Evolutionary conservation across 768 basidiomycete species (phyloP).

Genomic region (Rhodotorula graminis): DNA sequence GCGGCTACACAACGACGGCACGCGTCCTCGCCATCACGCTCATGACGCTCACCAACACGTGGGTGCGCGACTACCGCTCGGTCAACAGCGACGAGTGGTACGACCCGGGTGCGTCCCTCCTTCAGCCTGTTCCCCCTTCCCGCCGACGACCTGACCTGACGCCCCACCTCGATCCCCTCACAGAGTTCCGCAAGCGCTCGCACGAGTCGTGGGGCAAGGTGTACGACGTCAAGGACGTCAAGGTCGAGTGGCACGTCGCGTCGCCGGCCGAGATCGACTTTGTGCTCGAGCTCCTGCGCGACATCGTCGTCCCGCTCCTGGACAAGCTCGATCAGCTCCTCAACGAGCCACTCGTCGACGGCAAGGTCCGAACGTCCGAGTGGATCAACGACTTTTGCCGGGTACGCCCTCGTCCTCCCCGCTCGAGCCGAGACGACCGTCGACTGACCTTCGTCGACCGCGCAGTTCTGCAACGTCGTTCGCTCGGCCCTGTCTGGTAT

Average conservation of each 20-base stretch:
- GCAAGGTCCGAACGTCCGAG: constrained; percentile 52
- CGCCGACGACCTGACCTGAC: constrained; percentile 52
- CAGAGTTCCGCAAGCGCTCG: constrained; percentile 46
- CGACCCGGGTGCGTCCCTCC: constrained; percentile 56
- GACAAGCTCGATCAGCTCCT: constrained; percentile 58
- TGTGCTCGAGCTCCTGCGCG: constrained; percentile 62
- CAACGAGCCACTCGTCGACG: constrained; percentile 53
- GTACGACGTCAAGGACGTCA: constrained; percentile 65
- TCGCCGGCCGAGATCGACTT: constrained; percentile 66
- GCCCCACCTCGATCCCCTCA: no score
- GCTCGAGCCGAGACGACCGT: neutral
- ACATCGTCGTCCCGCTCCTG: constrained; percentile 63
- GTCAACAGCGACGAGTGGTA: constrained; percentile 72
- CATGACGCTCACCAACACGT: constrained; percentile 71
- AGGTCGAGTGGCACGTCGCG: constrained; percentile 81
- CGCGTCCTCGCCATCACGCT: constrained; percentile 68
- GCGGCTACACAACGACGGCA: constrained; percentile 75
- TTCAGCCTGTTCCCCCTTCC: neutral
- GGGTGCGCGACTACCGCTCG: constrained; percentile 73
- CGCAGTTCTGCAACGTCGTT: constrained; percentile 64
- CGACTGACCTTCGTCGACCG: neutral
- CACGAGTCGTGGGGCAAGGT: constrained; percentile 67
- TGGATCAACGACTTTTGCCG: constrained; percentile 88
- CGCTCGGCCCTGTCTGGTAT: constrained; percentile 71
- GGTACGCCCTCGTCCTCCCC: constrained; percentile 43